These are phyloP conservation scores for Annulohypoxylon stygium DNA, from an alignment of 495 filamentous ascomycete genomes.

Conservation along the genomic window DNA sequence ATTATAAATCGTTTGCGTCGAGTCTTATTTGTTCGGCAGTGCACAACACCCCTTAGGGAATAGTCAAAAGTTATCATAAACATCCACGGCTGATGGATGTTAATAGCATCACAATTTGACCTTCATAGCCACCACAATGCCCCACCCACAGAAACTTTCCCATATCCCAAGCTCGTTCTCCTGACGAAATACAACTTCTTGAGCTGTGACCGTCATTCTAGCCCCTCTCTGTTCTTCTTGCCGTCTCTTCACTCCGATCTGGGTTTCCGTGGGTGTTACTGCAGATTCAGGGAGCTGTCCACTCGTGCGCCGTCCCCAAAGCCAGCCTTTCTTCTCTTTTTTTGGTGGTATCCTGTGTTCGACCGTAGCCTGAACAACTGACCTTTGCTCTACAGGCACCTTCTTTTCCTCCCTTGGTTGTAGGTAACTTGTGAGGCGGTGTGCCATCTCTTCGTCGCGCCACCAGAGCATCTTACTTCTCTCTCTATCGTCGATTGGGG, in stretches of 20 bases:
- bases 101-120: constrained; percentile 42
- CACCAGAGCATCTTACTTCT: constrained; percentile 54
- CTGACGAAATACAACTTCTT: constrained; percentile 65
- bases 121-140: constrained; percentile 59
- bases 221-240: constrained; percentile 38
- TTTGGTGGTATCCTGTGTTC: constrained; percentile 47
- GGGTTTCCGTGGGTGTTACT: constrained; percentile 16
- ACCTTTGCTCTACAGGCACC: constrained; percentile 33
- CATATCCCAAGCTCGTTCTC: constrained; percentile 67
- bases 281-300: constrained; percentile 16
- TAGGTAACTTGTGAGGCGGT: constrained; percentile 59
- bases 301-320: constrained; percentile 43
- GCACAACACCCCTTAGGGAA: no score
- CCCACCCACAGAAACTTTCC: constrained; percentile 64
- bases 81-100: no score
- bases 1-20: no score
- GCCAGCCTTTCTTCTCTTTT: constrained; percentile 49
- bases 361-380: constrained; percentile 49
- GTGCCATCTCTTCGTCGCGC: constrained; percentile 62
- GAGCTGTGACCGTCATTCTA: constrained; percentile 58
- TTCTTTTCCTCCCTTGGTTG: constrained; percentile 52
- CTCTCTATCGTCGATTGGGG: background rate
- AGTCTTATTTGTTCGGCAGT: no score
- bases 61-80: no score
- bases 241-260: background rate